Percentiles rank a stretch among this genome's conserved stretches.
Evolutionary conservation across 768 basidiomycete species (phyloP).

Genomic region (Pleurotus salmoneostramineus): DNA sequence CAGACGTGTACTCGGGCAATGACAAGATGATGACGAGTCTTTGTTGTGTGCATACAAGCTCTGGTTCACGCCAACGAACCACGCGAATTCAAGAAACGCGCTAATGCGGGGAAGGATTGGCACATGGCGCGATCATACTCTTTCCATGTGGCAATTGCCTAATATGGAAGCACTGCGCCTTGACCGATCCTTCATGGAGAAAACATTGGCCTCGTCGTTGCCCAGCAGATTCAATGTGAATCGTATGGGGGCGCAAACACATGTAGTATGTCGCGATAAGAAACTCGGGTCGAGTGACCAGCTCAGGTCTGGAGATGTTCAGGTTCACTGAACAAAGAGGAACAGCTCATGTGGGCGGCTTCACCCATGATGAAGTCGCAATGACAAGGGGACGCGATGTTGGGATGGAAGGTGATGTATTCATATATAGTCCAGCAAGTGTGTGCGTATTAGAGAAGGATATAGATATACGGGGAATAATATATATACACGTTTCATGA

Average conservation of each 20-base stretch:
- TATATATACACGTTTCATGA: no score
- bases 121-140: neutral
- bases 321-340: no score
- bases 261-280: constrained; percentile 1
- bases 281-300: neutral
- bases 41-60: no score
- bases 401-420: no score
- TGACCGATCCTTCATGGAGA: neutral
- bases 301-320: neutral
- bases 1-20: no score
- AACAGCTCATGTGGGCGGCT: neutral
- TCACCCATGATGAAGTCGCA: neutral
- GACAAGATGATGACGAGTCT: no score
- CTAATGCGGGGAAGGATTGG: neutral
- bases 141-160: constrained; percentile 1
- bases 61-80: neutral
- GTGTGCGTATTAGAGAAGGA: no score
- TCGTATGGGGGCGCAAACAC: constrained; percentile 5
- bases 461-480: no score
- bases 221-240: neutral
- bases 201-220: neutral
- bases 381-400: neutral
- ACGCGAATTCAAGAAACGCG: constrained; percentile 4
- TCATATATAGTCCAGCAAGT: neutral
- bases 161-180: neutral